A percentile compares a stretch with the other conserved stretches of the same genome.
Conservation (phyloP, 306 rosid species). For the Geum urbanum region DNA sequence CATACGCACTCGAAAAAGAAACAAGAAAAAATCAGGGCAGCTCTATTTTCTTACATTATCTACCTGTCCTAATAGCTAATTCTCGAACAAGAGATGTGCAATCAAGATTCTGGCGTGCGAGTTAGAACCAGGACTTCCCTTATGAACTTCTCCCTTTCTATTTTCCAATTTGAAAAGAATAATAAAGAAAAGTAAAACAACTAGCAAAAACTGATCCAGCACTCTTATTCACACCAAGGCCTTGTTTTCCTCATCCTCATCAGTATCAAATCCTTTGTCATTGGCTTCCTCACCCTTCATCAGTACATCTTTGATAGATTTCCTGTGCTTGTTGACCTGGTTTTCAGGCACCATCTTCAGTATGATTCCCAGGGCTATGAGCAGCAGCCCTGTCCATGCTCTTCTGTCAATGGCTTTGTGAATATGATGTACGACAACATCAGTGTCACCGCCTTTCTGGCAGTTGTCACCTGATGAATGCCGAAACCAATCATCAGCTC, state of each 20-base stretch:
- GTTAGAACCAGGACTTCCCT: not conserved
- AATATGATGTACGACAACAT: slow-evolving; percentile 57
- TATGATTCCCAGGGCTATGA: slow-evolving; percentile 51
- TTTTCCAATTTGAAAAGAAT: not conserved
- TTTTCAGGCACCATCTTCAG: slow-evolving; percentile 50
- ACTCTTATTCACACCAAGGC: slow-evolving; percentile 28
- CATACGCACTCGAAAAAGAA: no score
- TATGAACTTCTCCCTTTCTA: not conserved
- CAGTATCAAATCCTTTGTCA: slow-evolving; percentile 15
- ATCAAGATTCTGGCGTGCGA: not conserved
- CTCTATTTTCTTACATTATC: not conserved
- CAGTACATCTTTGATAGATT: slow-evolving; percentile 11
- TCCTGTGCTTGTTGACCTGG: slow-evolving; percentile 23
- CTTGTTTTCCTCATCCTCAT: slow-evolving; percentile 35
- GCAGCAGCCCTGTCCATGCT: slow-evolving; percentile 55
- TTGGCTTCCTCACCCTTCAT: not conserved
- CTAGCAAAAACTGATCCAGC: not conserved
- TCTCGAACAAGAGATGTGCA: not conserved
- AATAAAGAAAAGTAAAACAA: not conserved
- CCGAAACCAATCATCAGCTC: not conserved
- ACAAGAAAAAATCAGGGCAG: no score
- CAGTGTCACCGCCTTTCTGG: slow-evolving; percentile 63
- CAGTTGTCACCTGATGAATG: slow-evolving; percentile 48
- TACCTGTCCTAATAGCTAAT: not conserved
- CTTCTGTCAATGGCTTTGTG: slow-evolving; percentile 64